Evolutionary conservation across 768 basidiomycete genomes (phyloP).

Genomic region (Trametes cinnabarina): DNA sequence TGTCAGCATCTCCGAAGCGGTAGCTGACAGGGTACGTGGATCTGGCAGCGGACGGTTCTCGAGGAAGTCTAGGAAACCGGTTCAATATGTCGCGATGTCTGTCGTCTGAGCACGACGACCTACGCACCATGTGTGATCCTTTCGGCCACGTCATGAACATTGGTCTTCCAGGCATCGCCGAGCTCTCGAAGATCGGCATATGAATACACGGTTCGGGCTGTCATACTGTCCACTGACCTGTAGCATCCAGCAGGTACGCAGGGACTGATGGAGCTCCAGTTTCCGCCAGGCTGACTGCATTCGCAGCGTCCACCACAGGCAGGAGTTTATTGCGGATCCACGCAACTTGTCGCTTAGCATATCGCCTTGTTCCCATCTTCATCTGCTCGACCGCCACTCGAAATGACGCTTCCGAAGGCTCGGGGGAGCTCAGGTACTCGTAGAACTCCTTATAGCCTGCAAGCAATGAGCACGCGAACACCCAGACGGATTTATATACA

Average conservation of each 20-base stretch:
- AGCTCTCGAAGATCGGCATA: slow-evolving; percentile 45
- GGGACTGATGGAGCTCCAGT: slow-evolving; percentile 34
- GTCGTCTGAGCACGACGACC: neutral
- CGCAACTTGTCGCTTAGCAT: slow-evolving; percentile 85
- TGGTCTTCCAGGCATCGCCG: slow-evolving; percentile 54
- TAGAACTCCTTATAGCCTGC: slow-evolving; percentile 92
- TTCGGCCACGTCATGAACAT: slow-evolving; percentile 53
- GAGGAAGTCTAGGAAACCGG: slow-evolving; percentile 52
- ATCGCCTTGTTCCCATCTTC: slow-evolving; percentile 86
- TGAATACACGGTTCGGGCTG: too few species aligned
- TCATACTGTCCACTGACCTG: slow-evolving; percentile 40
- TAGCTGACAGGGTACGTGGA: slow-evolving; percentile 52
- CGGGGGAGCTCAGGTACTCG: slow-evolving; percentile 51
- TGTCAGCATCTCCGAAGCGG: slow-evolving; percentile 52
- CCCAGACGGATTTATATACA: neutral
- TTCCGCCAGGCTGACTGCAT: slow-evolving; percentile 25
- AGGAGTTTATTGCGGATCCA: slow-evolving; percentile 92
- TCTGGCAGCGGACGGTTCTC: slow-evolving; percentile 47
- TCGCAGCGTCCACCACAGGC: slow-evolving; percentile 60
- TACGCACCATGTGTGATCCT: slow-evolving; percentile 46
- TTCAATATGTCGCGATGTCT: neutral
- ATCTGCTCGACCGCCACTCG: slow-evolving; percentile 65
- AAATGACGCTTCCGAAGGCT: slow-evolving; percentile 42
- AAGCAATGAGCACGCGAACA: slow-evolving; percentile 9
- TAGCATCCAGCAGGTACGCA: slow-evolving; percentile 67